These are phyloP conservation scores for Podospora bellae-mahoneyi DNA, from an alignment of 495 filamentous ascomycete genomes.

Conservation along the genomic window DNA sequence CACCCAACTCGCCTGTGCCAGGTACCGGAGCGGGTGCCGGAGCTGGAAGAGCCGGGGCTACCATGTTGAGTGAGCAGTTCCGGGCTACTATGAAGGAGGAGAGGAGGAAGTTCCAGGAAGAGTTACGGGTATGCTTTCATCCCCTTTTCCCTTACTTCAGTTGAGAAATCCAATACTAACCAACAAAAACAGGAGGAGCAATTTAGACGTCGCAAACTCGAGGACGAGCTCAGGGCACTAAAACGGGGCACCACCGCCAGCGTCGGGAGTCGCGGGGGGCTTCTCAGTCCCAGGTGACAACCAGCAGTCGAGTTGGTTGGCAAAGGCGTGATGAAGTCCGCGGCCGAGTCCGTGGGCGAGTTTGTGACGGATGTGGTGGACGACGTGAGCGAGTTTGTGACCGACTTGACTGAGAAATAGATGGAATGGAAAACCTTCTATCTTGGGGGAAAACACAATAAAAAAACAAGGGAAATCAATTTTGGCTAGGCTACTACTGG, in stretches of 20 bases:
- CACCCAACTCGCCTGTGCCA: slow-evolving; percentile 16
- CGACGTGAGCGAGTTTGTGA: background rate
- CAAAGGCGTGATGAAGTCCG: background rate
- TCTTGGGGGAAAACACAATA: background rate
- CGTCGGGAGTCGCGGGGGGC: background rate
- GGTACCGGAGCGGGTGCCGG: slow-evolving; percentile 6
- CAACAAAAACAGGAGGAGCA: slow-evolving; percentile 42
- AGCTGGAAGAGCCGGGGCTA: slow-evolving; percentile 28
- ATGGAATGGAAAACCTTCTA: background rate
- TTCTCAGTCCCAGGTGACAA: slow-evolving; percentile 5
- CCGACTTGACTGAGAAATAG: background rate
- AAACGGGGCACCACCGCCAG: slow-evolving; percentile 18
- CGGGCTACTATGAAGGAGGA: slow-evolving; percentile 47
- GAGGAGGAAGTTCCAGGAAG: slow-evolving; percentile 51
- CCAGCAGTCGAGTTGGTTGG: background rate
- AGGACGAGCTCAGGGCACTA: slow-evolving; percentile 44
- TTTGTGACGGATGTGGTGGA: background rate
- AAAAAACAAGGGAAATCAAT: background rate
- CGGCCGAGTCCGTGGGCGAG: background rate
- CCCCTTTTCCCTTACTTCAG: background rate
- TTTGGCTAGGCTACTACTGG: background rate
- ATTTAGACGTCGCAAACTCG: slow-evolving; percentile 42
- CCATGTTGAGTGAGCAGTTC: slow-evolving; percentile 41
- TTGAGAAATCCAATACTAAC: slow-evolving; percentile 19
- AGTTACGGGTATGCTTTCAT: slow-evolving; percentile 42